phyloP scores from a whole-genome alignment of 495 filamentous ascomycete genomes.

The Bathelium albidoporum region DNA sequence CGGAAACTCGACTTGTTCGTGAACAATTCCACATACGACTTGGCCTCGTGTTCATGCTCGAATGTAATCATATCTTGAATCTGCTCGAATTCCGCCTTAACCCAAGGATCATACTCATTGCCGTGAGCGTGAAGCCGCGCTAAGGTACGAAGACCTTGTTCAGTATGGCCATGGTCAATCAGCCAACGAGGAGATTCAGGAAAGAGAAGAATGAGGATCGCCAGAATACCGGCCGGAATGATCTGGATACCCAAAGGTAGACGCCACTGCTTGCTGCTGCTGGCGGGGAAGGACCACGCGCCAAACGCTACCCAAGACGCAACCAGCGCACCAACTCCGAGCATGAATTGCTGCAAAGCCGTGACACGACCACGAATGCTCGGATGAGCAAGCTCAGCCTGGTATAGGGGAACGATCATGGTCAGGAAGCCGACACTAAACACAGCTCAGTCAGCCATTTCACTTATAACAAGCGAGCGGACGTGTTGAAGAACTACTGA shows the following conservation, averaged over 20 bases:
- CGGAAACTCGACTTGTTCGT: slow-evolving; percentile 54
- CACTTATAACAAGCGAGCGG: background rate
- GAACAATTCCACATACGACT: slow-evolving; percentile 58
- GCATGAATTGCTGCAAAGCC: slow-evolving; percentile 50
- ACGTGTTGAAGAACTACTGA: slow-evolving; percentile 1
- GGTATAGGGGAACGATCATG: slow-evolving; percentile 41
- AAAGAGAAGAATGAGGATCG: slow-evolving; percentile 46
- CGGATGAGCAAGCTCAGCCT: slow-evolving; percentile 36
- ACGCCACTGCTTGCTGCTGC: slow-evolving; percentile 42
- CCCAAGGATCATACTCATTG: slow-evolving; percentile 47
- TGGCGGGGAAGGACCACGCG: slow-evolving; percentile 25
- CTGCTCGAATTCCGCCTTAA: slow-evolving; percentile 54
- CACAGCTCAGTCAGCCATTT: background rate
- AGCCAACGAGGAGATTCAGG: slow-evolving; percentile 50
- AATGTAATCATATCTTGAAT: slow-evolving; percentile 53
- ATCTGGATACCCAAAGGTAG: slow-evolving; percentile 48
- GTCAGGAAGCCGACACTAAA: slow-evolving; percentile 36
- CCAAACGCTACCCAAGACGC: slow-evolving; percentile 29
- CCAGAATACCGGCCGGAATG: slow-evolving; percentile 46
- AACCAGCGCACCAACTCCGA: slow-evolving; percentile 42
- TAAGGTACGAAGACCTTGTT: slow-evolving; percentile 47
- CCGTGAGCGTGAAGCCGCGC: slow-evolving; percentile 51
- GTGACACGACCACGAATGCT: slow-evolving; percentile 40
- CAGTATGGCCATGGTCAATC: slow-evolving; percentile 42
- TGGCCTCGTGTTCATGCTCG: slow-evolving; percentile 53